A percentile compares a stretch with the other conserved stretches of the same genome.
Evolutionary conservation across 2,329 filamentous ascomycete genomes (phyloP).

Genomic region (Penicillium sp.): DNA sequence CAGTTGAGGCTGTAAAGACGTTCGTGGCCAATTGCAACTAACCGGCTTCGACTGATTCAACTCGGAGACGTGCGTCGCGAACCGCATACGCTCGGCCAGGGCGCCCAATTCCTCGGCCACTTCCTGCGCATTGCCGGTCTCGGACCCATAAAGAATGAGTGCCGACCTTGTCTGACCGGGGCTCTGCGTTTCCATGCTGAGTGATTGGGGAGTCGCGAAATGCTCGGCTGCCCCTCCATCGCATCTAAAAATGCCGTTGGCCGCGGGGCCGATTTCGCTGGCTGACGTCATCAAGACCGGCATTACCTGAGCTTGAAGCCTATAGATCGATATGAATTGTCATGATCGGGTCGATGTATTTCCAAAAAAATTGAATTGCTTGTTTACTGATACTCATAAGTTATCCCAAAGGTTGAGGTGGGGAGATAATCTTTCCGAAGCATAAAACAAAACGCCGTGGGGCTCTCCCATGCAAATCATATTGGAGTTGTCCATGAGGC

Average conservation of each 20-base stretch:
- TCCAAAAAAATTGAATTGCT: not conserved
- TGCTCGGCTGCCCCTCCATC: slow-evolving; percentile 14
- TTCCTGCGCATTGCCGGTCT: slow-evolving; percentile 93
- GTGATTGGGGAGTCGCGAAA: slow-evolving; percentile 1
- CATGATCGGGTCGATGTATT: not conserved
- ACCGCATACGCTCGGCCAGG: slow-evolving; percentile 72
- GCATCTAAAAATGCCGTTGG: slow-evolving; percentile 13
- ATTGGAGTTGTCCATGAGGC: slow-evolving; percentile 3
- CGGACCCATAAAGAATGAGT: slow-evolving; percentile 85
- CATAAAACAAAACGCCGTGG: not conserved
- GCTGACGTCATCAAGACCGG: slow-evolving; percentile 31
- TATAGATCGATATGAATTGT: not conserved
- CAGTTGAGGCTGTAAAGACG: not conserved
- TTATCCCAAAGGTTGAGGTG: not conserved
- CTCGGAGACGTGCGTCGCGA: slow-evolving; percentile 71
- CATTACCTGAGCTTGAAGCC: slow-evolving; percentile 4
- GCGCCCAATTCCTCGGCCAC: slow-evolving; percentile 80
- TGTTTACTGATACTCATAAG: not conserved
- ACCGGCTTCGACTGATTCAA: slow-evolving; percentile 76
- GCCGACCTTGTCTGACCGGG: slow-evolving; percentile 44
- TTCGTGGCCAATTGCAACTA: slow-evolving; percentile 38
- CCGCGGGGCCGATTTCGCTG: slow-evolving; percentile 22
- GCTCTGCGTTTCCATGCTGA: slow-evolving; percentile 27
- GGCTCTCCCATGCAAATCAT: slow-evolving; percentile 9
- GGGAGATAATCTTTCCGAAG: not conserved